Conservation (phyloP, 352 stramenopile species). For the Phytophthora melonis region DNA sequence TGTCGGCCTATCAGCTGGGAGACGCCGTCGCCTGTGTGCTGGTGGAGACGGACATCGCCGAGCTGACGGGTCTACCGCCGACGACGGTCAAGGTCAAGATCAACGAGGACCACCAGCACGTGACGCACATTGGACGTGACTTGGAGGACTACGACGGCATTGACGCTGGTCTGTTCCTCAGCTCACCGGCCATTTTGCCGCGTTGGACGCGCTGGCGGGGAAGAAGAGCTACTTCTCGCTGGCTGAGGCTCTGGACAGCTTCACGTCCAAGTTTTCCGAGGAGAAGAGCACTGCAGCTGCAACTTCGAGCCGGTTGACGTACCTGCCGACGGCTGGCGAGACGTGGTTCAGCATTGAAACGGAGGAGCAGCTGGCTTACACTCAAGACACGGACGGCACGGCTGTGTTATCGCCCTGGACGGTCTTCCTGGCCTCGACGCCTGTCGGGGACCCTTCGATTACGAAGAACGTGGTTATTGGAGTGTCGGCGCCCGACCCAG, state of each 20-base stretch:
- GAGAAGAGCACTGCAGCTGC: constrained; percentile 5
- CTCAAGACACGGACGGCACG: constrained; percentile 74
- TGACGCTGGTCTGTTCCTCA: constrained; percentile 80
- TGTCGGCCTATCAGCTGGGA: constrained; percentile 65
- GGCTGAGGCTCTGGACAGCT: constrained; percentile 74
- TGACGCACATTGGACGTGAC: constrained; percentile 69
- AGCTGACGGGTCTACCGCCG: constrained; percentile 64
- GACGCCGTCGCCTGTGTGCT: constrained; percentile 76
- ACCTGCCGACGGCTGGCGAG: constrained; percentile 69
- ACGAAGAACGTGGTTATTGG: constrained; percentile 85
- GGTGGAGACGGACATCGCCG: constrained; percentile 73
- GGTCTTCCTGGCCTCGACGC: constrained; percentile 77
- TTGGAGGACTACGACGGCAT: constrained; percentile 69
- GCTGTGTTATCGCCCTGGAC: constrained; percentile 78
- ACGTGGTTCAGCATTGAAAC: constrained; percentile 90
- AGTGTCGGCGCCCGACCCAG: constrained; percentile 65
- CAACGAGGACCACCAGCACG: constrained; percentile 55
- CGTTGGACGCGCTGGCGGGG: constrained; percentile 63
- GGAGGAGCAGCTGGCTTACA: constrained; percentile 81
- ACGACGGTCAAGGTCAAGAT: constrained; percentile 76
- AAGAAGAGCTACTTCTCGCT: constrained; percentile 83
- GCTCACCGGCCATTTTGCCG: constrained; percentile 75
- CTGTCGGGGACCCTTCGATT: constrained; percentile 49
- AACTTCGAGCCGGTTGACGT: constrained; percentile 68
- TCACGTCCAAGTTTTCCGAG: constrained; percentile 40